A percentile compares a stretch with the other conserved stretches of the same genome.
Conservation (phyloP, 805 yeast genomes). For the Nakazawaea populi region DNA sequence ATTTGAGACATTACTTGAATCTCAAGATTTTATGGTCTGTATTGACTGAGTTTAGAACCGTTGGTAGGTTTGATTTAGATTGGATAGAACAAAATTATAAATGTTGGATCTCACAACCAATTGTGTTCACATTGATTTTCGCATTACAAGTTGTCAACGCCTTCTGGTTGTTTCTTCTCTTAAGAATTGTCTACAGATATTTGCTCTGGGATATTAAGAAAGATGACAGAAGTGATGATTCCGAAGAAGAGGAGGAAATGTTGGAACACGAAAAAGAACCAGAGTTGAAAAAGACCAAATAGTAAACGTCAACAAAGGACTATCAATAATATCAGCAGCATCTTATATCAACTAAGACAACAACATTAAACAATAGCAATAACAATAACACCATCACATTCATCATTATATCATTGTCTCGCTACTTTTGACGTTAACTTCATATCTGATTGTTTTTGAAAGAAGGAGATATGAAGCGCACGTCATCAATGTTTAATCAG, state of each 20-base stretch:
- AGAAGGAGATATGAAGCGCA: no score
- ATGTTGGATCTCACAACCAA: conserved; percentile 92
- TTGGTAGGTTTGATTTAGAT: conserved; percentile 75
- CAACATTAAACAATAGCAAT: neutral
- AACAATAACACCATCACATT: no score
- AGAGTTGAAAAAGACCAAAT: neutral
- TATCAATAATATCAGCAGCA: no score
- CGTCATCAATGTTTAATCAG: no score
- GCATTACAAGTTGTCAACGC: conserved; percentile 82
- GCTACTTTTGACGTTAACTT: no score
- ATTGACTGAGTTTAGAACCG: conserved; percentile 77
- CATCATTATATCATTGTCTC: no score
- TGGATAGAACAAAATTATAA: conserved; percentile 92
- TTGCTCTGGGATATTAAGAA: conserved; percentile 52
- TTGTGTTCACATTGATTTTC: conserved; percentile 70
- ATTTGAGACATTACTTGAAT: conserved; percentile 84
- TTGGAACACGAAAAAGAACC: conserved; percentile 17
- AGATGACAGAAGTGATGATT: conserved; percentile 89
- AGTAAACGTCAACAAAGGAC: no score
- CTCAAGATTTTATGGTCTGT: conserved; percentile 77
- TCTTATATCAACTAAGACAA: neutral
- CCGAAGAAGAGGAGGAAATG: conserved; percentile 46
- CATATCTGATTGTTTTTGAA: no score
- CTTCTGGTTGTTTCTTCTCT: conserved; percentile 82
- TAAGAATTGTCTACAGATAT: conserved; percentile 70